Conservation (phyloP, 2,329 filamentous ascomycete species). For the Pseudogymnoascus sp. region DNA sequence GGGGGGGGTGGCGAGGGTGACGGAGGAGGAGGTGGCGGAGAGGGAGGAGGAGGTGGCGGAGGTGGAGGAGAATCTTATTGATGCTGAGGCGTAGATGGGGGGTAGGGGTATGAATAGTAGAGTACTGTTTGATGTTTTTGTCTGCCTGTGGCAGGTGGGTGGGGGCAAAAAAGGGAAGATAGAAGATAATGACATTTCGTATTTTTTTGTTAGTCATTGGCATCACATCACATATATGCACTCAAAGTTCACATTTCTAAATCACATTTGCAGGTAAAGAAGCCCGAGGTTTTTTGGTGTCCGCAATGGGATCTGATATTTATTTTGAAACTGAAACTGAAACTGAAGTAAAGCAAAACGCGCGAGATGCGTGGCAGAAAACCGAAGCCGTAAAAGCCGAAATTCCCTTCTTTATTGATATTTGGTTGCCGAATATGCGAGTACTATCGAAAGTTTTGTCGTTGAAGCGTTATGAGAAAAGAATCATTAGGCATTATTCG, state of each 20-base stretch:
- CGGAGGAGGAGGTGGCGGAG: background rate
- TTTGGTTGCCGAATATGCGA: slow-evolving; percentile 1
- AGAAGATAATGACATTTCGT: slow-evolving; percentile 8
- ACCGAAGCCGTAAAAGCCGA: background rate
- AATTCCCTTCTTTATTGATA: background rate
- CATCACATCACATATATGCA: background rate
- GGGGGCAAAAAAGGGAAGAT: slow-evolving; percentile 1
- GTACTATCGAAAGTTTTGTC: background rate
- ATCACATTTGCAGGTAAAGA: background rate
- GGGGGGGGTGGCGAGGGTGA: slow-evolving; percentile 33
- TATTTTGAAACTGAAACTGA: background rate
- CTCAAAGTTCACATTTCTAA: background rate
- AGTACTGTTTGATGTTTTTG: background rate
- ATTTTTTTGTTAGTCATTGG: background rate
- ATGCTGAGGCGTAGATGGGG: background rate
- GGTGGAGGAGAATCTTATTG: background rate
- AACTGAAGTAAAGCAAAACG: too few species aligned
- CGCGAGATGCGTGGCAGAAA: too few species aligned
- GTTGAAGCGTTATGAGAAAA: too few species aligned
- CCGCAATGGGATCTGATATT: background rate
- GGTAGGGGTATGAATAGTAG: background rate
- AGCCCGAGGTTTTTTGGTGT: background rate
- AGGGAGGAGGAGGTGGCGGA: background rate
- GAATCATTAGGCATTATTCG: too few species aligned
- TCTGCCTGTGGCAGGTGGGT: background rate